Evolutionary conservation across 208 protist genomes (phyloP).

Genomic region (Ichthyophonus hoferi): DNA sequence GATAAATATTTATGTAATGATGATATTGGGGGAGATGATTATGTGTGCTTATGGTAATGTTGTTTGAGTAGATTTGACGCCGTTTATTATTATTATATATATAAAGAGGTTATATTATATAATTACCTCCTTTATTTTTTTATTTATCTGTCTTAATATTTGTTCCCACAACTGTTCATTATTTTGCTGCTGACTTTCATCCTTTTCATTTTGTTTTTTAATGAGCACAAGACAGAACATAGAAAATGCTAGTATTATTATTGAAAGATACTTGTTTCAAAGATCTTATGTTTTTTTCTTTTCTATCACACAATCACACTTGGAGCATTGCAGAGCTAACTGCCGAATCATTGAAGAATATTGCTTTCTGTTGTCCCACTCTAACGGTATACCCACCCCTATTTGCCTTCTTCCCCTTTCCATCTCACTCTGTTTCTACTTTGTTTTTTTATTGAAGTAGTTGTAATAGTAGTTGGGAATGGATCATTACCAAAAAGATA

Average conservation of each 20-base stretch:
- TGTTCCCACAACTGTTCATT: background rate
- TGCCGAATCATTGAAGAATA: background rate
- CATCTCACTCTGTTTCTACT: background rate
- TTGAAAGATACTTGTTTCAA: background rate
- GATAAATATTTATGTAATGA: too few species aligned
- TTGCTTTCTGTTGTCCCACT: background rate
- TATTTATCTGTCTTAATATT: too few species aligned
- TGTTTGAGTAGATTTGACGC: too few species aligned
- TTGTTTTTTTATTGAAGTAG: too few species aligned
- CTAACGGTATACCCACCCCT: background rate
- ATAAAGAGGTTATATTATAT: too few species aligned
- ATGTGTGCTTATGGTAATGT: too few species aligned
- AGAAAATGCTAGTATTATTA: background rate
- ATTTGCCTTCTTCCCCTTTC: background rate
- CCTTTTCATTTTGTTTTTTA: too few species aligned
- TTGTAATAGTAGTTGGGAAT: too few species aligned
- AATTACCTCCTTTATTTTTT: too few species aligned
- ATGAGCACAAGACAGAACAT: background rate
- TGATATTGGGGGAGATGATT: too few species aligned
- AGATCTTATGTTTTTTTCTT: background rate
- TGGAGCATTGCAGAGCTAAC: background rate
- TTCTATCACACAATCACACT: background rate
- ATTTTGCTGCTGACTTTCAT: too few species aligned
- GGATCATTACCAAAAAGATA: background rate
- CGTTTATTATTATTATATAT: too few species aligned